Percentiles rank a stretch among this genome's conserved stretches.
These are phyloP conservation scores for Mycena haematopus DNA, from an alignment of 768 basidiomycete species.

Conservation along the genomic window DNA sequence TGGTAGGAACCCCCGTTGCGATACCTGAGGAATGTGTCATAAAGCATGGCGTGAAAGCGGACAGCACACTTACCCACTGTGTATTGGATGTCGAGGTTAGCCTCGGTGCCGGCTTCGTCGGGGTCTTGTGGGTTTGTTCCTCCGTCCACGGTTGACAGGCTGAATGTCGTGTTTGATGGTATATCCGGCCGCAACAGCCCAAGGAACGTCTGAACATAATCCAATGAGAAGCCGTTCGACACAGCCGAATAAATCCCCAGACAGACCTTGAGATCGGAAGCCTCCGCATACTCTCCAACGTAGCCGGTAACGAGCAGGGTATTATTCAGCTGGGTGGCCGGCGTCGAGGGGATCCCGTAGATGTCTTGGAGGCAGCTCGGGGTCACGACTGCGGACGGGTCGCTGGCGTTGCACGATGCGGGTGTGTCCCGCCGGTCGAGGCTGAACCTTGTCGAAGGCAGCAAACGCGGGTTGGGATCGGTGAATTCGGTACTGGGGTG, in stretches of 20 bases:
- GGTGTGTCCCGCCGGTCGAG: not conserved
- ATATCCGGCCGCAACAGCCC: slow-evolving; percentile 1
- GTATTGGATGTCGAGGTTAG: slow-evolving; percentile 10
- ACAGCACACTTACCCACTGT: not conserved
- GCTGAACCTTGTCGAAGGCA: not conserved
- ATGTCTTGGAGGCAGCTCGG: slow-evolving; percentile 5
- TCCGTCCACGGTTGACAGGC: not conserved
- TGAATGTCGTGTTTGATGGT: not conserved
- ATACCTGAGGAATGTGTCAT: not conserved
- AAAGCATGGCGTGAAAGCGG: not conserved
- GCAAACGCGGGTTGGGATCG: not conserved
- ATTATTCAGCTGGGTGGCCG: slow-evolving; percentile 10
- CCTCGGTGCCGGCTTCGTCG: not conserved
- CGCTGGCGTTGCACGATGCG: slow-evolving; percentile 3
- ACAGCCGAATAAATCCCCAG: too few relatives aligned
- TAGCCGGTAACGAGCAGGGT: slow-evolving; percentile 12
- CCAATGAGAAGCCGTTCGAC: too few relatives aligned
- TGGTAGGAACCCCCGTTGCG: slow-evolving; percentile 4
- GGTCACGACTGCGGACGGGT: not conserved
- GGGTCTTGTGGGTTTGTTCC: not conserved
- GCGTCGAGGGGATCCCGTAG: not conserved
- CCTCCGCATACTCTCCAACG: not conserved
- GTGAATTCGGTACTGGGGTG: slow-evolving; percentile 6
- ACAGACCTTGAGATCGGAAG: too few relatives aligned
- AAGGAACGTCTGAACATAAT: not conserved